Evolutionary conservation across 441 rosid species (phyloP).

Genomic region (Kokia cookei): DNA sequence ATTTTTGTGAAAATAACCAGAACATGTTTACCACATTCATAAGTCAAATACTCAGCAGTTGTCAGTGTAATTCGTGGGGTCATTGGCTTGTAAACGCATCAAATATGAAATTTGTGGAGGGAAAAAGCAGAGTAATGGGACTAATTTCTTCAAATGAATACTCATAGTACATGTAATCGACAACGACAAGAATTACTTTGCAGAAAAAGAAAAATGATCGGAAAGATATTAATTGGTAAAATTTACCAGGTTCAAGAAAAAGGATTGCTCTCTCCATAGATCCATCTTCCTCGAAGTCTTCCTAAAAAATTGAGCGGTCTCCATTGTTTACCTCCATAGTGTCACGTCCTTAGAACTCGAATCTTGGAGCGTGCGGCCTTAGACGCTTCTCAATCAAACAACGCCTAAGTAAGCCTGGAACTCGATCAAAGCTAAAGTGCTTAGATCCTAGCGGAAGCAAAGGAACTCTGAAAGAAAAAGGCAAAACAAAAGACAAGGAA

Average conservation of each 20-base stretch:
- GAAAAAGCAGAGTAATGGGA: not conserved
- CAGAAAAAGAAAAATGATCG: not conserved
- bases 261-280: constrained; percentile 97
- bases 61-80: constrained; percentile 95
- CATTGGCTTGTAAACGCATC: constrained; percentile 66
- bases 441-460: too few relatives aligned
- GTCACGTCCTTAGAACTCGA: too few relatives aligned
- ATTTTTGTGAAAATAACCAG: constrained; percentile 89
- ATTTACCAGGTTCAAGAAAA: constrained; percentile 85
- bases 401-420: too few relatives aligned
- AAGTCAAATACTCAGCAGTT: constrained; percentile 88
- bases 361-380: too few relatives aligned
- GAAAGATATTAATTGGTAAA: not conserved
- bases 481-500: too few relatives aligned
- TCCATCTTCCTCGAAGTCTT: constrained; percentile 98
- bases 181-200: not conserved
- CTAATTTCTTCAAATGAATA: not conserved
- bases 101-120: not conserved
- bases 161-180: not conserved
- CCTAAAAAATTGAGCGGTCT: constrained; percentile 97
- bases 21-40: constrained; percentile 98
- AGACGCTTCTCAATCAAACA: too few relatives aligned
- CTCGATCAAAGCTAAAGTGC: too few relatives aligned
- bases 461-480: too few relatives aligned
- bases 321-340: constrained; percentile 74